A percentile compares a stretch with the other conserved stretches of the same genome.
Evolutionary conservation across 306 rosid species (phyloP).

Genomic region (Fragaria iinumae): DNA sequence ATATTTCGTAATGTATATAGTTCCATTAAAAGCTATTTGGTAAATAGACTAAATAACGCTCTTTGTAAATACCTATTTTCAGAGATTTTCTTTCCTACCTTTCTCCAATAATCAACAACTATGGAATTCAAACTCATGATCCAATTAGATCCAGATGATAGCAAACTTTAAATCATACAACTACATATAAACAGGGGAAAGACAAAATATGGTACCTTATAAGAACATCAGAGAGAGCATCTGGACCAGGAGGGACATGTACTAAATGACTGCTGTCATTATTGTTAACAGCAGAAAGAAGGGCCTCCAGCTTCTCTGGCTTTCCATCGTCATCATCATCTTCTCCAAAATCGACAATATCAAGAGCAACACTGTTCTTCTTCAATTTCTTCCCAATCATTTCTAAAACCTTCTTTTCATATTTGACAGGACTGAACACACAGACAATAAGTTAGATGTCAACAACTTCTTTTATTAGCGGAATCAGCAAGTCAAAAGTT

Average conservation of each 20-base stretch:
- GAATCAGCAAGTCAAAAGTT: not conserved
- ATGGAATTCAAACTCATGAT: not conserved
- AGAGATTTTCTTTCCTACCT: not conserved
- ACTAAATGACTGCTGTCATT: conserved; percentile 40
- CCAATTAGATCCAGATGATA: not conserved
- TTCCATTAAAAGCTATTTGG: not conserved
- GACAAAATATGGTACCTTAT: conserved; percentile 22
- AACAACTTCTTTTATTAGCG: not conserved
- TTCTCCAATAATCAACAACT: not conserved
- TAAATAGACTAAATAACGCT: not conserved
- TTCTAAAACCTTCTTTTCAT: conserved; percentile 40
- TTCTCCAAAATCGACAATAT: conserved; percentile 41
- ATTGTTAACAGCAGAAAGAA: conserved; percentile 42
- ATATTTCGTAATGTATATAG: not conserved
- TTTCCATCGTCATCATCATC: conserved; percentile 44
- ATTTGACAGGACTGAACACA: conserved; percentile 31
- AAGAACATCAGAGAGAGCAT: conserved; percentile 43
- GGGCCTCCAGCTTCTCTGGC: conserved; percentile 46
- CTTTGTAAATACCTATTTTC: not conserved
- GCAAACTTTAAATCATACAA: not conserved
- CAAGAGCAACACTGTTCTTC: conserved; percentile 48
- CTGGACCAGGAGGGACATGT: conserved; percentile 39
- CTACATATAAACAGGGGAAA: not conserved
- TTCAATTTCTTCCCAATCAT: conserved; percentile 42
- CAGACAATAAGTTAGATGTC: not conserved